Evolutionary conservation across 164 flowering plant species (phyloP).

Genomic region (Vitis labrusca): DNA sequence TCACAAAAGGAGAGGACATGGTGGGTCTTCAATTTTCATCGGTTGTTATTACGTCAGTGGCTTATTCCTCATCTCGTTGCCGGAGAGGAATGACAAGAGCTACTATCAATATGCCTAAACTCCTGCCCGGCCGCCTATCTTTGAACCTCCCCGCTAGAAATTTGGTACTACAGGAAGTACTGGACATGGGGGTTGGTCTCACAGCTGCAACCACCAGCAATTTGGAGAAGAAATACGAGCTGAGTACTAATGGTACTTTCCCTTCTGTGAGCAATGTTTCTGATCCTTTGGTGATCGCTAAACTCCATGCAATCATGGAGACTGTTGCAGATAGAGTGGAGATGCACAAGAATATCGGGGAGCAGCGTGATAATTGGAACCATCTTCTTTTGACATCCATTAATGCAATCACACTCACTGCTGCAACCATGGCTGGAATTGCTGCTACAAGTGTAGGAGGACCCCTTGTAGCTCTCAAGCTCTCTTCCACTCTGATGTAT

Average conservation of each 20-base stretch:
- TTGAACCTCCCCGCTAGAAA: slow-evolving; percentile 16
- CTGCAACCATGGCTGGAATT: slow-evolving; percentile 44
- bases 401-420: slow-evolving; percentile 42
- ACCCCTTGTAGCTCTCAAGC: slow-evolving; percentile 35
- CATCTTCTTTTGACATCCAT: slow-evolving; percentile 38
- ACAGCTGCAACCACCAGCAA: slow-evolving; percentile 6
- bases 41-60: neutral
- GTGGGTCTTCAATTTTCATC: slow-evolving; percentile 6
- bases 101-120: slow-evolving; percentile 15
- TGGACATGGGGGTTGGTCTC: slow-evolving; percentile 2
- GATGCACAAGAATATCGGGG: slow-evolving; percentile 48
- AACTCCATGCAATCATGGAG: slow-evolving; percentile 43
- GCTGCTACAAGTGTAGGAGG: slow-evolving; percentile 16
- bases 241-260: too few species aligned
- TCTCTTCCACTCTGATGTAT: slow-evolving; percentile 43
- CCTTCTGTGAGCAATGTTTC: neutral
- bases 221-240: neutral
- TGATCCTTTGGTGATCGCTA: slow-evolving; percentile 12
- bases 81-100: slow-evolving; percentile 8
- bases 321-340: slow-evolving; percentile 39
- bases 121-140: slow-evolving; percentile 2
- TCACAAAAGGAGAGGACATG: neutral
- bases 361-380: slow-evolving; percentile 55
- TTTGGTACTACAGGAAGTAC: slow-evolving; percentile 12
- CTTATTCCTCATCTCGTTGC: neutral